Conservation (phyloP, 371 early-diverging fungal species). For the Choanephora cucurbitarum region DNA sequence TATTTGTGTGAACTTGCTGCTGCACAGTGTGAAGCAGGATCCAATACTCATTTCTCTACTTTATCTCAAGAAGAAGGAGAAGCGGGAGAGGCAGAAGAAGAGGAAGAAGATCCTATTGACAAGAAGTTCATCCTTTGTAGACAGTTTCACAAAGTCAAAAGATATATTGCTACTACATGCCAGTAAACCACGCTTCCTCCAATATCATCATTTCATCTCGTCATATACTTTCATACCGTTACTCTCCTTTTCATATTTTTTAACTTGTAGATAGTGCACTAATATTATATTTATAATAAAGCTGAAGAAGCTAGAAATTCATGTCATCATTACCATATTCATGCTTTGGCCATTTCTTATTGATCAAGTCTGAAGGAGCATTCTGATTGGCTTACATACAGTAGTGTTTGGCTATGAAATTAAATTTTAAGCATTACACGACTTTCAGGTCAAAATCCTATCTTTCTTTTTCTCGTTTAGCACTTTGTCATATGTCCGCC, state of each 20-base stretch:
- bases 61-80: background rate
- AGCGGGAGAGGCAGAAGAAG: background rate
- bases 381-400: no score
- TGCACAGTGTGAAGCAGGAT: background rate
- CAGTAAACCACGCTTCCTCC: no score
- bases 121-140: conserved; percentile 9
- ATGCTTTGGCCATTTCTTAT: no score
- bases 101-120: background rate
- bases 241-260: no score
- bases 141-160: conserved; percentile 10
- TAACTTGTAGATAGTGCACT: background rate
- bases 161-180: conserved; percentile 15
- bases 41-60: no score
- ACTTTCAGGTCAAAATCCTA: no score
- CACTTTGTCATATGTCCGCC: background rate
- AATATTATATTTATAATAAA: conserved; percentile 4
- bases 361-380: no score
- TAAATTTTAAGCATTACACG: no score
- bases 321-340: no score
- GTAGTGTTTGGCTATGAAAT: no score
- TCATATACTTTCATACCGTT: conserved; percentile 2
- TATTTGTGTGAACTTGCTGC: conserved; percentile 17
- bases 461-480: background rate
- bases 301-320: no score
- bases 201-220: background rate